phyloP scores from a whole-genome alignment of 805 yeast species.

The Blastobotrys terrestris region DNA sequence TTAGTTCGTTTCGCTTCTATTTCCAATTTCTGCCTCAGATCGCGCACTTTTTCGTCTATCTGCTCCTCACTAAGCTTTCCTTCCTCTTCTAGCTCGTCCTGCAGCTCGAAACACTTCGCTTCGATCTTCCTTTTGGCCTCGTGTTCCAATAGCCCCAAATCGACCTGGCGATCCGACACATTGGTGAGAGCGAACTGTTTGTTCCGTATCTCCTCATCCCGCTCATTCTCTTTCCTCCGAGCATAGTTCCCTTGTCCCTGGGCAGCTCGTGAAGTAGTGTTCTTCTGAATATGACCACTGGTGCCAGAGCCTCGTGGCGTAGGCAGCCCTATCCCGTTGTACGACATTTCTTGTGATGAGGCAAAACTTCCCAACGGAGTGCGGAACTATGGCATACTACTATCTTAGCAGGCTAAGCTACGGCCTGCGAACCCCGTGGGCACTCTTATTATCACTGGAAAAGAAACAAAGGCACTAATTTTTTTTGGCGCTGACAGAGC shows the following conservation, averaged over 20 bases:
- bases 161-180: constrained; percentile 18
- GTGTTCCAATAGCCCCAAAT: constrained; percentile 24
- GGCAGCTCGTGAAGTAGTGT: constrained; percentile 14
- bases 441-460: too few species aligned
- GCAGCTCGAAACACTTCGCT: constrained; percentile 24
- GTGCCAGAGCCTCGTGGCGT: constrained; percentile 32
- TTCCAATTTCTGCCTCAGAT: constrained; percentile 16
- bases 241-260: constrained; percentile 19
- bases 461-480: too few species aligned
- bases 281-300: constrained; percentile 30
- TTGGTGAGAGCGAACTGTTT: constrained; percentile 11
- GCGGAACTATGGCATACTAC: background rate
- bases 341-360: constrained; percentile 23
- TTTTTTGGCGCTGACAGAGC: too few species aligned
- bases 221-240: constrained; percentile 11
- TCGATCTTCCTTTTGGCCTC: constrained; percentile 26
- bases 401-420: background rate
- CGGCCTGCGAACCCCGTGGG: too few species aligned
- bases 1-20: background rate
- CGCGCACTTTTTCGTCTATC: constrained; percentile 18
- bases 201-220: constrained; percentile 5
- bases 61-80: constrained; percentile 17
- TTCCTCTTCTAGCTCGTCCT: constrained; percentile 24
- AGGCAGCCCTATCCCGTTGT: constrained; percentile 33
- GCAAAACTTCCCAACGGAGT: background rate